Percentiles rank a stretch among this genome's conserved stretches.
These are phyloP conservation scores for Kurtzmaniella fragi DNA, from an alignment of 805 yeast species.

Conservation along the genomic window DNA sequence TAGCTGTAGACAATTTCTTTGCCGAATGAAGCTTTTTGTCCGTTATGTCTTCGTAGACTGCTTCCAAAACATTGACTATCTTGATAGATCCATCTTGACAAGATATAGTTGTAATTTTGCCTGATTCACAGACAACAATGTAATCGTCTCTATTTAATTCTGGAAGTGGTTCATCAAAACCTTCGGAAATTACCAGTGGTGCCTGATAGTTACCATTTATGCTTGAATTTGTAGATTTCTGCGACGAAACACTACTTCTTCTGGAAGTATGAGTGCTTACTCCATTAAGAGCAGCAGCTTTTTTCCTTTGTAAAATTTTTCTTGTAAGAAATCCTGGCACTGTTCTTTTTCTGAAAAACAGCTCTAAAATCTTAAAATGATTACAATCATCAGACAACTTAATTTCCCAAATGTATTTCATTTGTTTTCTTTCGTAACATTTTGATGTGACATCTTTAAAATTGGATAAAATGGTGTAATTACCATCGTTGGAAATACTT, in stretches of 20 bases:
- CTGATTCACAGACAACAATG: constrained; percentile 47
- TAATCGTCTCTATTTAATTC: constrained; percentile 34
- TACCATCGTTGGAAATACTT: constrained; percentile 55
- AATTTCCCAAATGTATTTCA: constrained; percentile 56
- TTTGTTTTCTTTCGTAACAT: constrained; percentile 54
- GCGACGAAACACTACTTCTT: constrained; percentile 28
- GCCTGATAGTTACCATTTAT: constrained; percentile 34
- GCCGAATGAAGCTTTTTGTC: constrained; percentile 39
- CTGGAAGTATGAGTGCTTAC: constrained; percentile 13
- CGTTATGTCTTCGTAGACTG: constrained; percentile 11
- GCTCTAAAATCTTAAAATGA: constrained; percentile 41
- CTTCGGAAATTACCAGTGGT: constrained; percentile 9
- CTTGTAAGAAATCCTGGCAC: constrained; percentile 40
- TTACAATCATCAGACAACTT: constrained; percentile 31
- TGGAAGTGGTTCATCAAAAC: constrained; percentile 5
- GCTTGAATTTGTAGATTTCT: constrained; percentile 14
- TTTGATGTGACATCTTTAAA: constrained; percentile 45
- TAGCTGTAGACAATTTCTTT: constrained; percentile 57
- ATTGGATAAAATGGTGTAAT: constrained; percentile 51
- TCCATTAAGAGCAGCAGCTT: constrained; percentile 8
- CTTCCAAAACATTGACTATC: constrained; percentile 19
- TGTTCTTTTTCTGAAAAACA: constrained; percentile 57
- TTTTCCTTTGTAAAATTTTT: constrained; percentile 21
- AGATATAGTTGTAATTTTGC: constrained; percentile 44
- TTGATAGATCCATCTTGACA: constrained; percentile 44